These are phyloP conservation scores for Tuber indicum DNA, from an alignment of 495 filamentous ascomycete species.

Conservation along the genomic window DNA sequence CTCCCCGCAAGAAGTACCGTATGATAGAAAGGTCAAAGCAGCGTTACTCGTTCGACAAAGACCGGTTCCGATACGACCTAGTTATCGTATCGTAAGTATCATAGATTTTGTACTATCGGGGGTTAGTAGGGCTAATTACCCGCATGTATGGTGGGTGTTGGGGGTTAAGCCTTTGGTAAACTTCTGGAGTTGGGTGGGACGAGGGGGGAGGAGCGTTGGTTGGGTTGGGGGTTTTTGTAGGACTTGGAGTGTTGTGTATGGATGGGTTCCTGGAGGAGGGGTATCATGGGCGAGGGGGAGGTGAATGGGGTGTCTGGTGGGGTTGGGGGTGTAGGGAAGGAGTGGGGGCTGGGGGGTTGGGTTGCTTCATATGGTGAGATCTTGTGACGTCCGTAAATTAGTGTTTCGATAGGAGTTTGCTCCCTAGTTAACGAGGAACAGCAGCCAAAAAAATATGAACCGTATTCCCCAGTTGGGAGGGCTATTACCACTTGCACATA, in stretches of 20 bases:
- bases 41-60: too few species aligned
- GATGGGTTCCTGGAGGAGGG: slow-evolving; percentile 47
- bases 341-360: slow-evolving; percentile 50
- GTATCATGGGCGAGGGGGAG: slow-evolving; percentile 46
- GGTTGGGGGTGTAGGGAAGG: slow-evolving; percentile 47
- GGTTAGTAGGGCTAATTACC: too few species aligned
- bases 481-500: neutral
- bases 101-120: too few species aligned
- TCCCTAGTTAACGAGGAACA: neutral
- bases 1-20: too few species aligned
- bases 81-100: too few species aligned
- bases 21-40: too few species aligned
- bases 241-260: slow-evolving; percentile 53
- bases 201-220: too few species aligned
- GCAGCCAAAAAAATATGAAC: neutral
- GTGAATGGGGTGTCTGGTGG: slow-evolving; percentile 53
- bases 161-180: too few species aligned
- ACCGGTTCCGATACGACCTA: too few species aligned
- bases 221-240: slow-evolving; percentile 52
- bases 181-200: too few species aligned
- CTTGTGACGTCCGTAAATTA: neutral
- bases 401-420: neutral
- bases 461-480: neutral
- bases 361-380: neutral
- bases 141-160: too few species aligned